Base-by-base conservation (phyloP, 2,329 filamentous ascomycete species). In the Graphilbum sp. region DNA sequence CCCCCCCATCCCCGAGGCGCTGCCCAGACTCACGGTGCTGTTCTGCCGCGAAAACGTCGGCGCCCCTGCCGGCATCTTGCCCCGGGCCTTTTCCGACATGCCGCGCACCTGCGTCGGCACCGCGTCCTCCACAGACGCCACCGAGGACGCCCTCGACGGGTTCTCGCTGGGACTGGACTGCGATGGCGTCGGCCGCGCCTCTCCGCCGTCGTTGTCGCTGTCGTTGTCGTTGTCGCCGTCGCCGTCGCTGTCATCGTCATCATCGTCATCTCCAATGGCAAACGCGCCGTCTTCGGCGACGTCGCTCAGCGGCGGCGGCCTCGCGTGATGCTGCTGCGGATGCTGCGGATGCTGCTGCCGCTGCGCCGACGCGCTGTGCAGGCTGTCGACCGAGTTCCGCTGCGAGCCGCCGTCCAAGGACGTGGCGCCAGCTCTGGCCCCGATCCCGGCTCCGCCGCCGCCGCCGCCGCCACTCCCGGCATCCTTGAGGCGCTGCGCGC, bases 41-140 rank as follows among this genome's bases (percentile, higher is more conserved):
- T 90, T 94, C 52, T 94, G 86, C 16, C 88, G 69, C 1, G 87
- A 94, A 54, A 95, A 94, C 2, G 72, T 72, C n/a, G 73, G 70
- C 36, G 79, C 67, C 1, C 83, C 81, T 12, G 82, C 85, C 21
- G 88, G 90, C 75, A 93, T 85, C 58, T 98, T 98, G 8, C 90
- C 90, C 36, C 90, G 69, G 15, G 90, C 90, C 56, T 96, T 98
- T 57, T 96, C 90, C 17, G 88, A 95, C 83, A 96, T 94, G 39
- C 86, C 86, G 41, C 84, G 73, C 23, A 93, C 56, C 53, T 95
- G 87, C 17, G 76, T 67, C 13, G 85, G 86, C 10, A 93, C 73
- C 4, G 80, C 79, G 43, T 92, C 86, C 42, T 92, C 85, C 1
- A 71, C 60, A 30, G 72, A 73, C 0, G 74, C 72, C 17, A 80